Base-by-base conservation (phyloP, 108 stramenopile species). In the Discostella pseudostelligera region DNA sequence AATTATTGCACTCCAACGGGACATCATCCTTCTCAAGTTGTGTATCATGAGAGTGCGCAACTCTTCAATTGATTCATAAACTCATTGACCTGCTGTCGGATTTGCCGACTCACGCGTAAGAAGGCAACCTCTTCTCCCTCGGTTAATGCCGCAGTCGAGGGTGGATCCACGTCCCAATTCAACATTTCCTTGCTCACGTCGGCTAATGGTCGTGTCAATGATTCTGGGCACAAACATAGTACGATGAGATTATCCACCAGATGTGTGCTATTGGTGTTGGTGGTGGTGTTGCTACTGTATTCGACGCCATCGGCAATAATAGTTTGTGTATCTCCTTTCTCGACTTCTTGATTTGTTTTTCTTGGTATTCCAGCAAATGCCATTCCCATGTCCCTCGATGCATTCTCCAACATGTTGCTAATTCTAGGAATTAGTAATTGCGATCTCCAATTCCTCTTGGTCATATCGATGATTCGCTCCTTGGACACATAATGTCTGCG, bases 101-200 rank as follows among this genome's bases (percentile, higher is more conserved):
- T 74, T 49, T 74, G 53, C 8, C 59, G 73, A 55, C 78, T 79
- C 21, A 79, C 78, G 21, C 78, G 67, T 24, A 69, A 8, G 58
- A 70, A 79, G 32, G 78, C n/a, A n/a, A n/a, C 78, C 7, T n/a
- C 60, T 35, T 78, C 76, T 10, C 81, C 81, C 53, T 81, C 81
- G 22, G 62, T 71, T 59, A 39, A 78, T 69, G 39, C 78, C 56
- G 76, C 81, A 81, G 4, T 78, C 72, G 12, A 59, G 44, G 7
- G 53, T 46, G 16, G 39, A 25, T 8, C 21, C n/a, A 32, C 32
- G 5, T 32, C 32, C 32, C 32, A 32, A 32, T 32, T 32, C 1
- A 60, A 55, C 3, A 69, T 70, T 35, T 70, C 62, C 37, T 76
- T 81, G 39, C 76, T 73, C 8, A 72, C 51, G 32, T 69, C 56